These are phyloP conservation scores for Neocatenulostroma microsporum DNA, from an alignment of 2,329 filamentous ascomycete genomes.

Conservation along the genomic window DNA sequence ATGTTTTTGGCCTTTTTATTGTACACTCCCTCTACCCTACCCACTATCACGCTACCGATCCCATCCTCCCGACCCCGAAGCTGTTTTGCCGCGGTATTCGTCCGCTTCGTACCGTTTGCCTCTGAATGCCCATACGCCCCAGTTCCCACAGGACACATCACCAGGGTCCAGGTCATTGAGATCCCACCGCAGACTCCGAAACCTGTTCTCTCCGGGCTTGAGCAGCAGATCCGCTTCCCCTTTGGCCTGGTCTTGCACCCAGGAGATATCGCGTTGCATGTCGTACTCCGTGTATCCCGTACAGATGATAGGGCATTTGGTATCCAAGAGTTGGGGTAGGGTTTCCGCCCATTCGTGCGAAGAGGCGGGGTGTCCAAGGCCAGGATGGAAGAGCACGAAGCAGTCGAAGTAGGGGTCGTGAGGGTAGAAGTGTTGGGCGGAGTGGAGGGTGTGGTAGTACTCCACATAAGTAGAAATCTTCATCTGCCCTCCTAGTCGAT, in stretches of 20 bases:
- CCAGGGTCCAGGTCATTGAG: slow-evolving; percentile 91
- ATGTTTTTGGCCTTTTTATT: too few relatives aligned
- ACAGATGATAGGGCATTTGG: slow-evolving; percentile 87
- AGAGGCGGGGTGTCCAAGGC: slow-evolving; percentile 85
- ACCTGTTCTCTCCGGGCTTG: slow-evolving; percentile 86
- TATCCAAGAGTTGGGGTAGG: slow-evolving; percentile 80
- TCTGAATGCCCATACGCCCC: slow-evolving; percentile 94
- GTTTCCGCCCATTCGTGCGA: slow-evolving; percentile 93
- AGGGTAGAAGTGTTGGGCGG: slow-evolving; percentile 81
- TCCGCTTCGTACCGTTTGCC: slow-evolving; percentile 82
- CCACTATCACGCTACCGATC: too few relatives aligned
- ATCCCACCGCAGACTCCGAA: slow-evolving; percentile 93
- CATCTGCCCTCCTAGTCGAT: slow-evolving; percentile 76
- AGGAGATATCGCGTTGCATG: slow-evolving; percentile 85
- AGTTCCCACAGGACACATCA: slow-evolving; percentile 91
- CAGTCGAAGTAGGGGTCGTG: slow-evolving; percentile 98
- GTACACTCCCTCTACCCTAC: too few relatives aligned
- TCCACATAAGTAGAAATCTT: slow-evolving; percentile 98
- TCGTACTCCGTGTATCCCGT: slow-evolving; percentile 96
- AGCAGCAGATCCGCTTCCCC: slow-evolving; percentile 90
- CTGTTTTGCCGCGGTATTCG: slow-evolving; percentile 23
- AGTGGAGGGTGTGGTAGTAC: slow-evolving; percentile 94
- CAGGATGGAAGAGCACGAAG: slow-evolving; percentile 94
- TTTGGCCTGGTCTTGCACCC: slow-evolving; percentile 74
- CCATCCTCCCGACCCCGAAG: too few relatives aligned